Evolutionary conservation across 2,329 filamentous ascomycete species (phyloP), one percentile per base, ranked within the genome.

Genomic region (Talaromyces rugulosus): DNA sequence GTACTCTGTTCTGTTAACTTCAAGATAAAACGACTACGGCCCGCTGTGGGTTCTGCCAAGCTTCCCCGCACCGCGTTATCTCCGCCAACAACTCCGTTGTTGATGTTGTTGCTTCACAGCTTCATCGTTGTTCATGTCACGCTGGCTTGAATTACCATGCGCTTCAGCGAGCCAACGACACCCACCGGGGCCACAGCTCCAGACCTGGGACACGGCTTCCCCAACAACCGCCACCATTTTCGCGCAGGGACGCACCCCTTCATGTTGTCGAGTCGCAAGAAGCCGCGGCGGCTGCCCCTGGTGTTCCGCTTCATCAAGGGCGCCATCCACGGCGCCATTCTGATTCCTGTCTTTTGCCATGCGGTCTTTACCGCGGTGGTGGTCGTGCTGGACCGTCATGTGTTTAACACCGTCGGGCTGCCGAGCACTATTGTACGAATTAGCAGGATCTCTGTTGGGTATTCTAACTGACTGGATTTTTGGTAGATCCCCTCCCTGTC

Each of bases 301-400:
- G 86, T 87, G 16, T 78, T 88, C 51, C 82, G 86, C 64, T 87
- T 88, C 73, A 81, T 84, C 70, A 87, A 87, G 70, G 86, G 86
- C 56, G 84, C 85, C 3, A 83, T 89, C 60, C 86, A 89, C 71
- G 75, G 74, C 62, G 81, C 83, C 40, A 85, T 88, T 63, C 69
- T 85, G 31, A 58, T 86, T 3, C 82, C 85, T 3, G 83, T 88
- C 8, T 60, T 82, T 16, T 71, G 85, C 4, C 86, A 88, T 74
- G 82, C 83, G 0, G 61, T 83, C 40, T 85, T 87, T 67, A 83
- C 86, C 4, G 82, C 81, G 1, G 71, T 86, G 2, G 78, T 89
- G 59, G 83, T 87, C 33, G 86, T 81, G 66, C 72, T 87, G 61
- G 84, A 88, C 69, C 77, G 77, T 58, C 77, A 81, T 67, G 78